These are phyloP conservation scores for Tulasnella sp. DNA, from an alignment of 768 basidiomycete genomes.

Conservation along the genomic window DNA sequence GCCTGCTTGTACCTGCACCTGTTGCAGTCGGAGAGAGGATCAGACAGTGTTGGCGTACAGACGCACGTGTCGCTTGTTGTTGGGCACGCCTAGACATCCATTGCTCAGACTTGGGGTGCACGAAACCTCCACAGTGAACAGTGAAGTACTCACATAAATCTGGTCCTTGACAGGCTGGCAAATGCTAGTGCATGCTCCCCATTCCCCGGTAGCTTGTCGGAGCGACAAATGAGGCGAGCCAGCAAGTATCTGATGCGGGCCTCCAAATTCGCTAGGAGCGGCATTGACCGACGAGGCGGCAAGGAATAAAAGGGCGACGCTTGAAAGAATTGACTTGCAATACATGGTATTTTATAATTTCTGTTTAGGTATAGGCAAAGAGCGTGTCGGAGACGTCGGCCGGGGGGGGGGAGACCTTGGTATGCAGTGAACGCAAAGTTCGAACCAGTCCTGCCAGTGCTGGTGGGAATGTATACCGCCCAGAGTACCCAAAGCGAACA, in stretches of 20 bases:
- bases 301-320: neutral
- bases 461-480: neutral
- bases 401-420: too few species aligned
- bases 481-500: neutral
- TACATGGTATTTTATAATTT: neutral
- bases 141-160: neutral
- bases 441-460: neutral
- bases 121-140: too few species aligned
- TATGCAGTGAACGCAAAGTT: neutral
- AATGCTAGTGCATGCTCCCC: neutral
- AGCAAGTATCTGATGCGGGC: neutral
- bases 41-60: too few species aligned
- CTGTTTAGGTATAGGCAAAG: neutral
- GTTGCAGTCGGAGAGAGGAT: too few species aligned
- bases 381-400: neutral
- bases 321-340: neutral
- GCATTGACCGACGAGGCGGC: neutral
- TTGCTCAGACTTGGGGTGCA: too few species aligned
- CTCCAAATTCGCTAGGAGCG: neutral
- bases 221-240: neutral
- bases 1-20: too few species aligned
- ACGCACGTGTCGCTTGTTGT: too few species aligned
- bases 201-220: neutral
- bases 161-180: neutral
- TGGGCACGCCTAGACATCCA: too few species aligned